Evolutionary conservation across 129 eudicot species (phyloP).

Genomic region (Artemisia tridentata): DNA sequence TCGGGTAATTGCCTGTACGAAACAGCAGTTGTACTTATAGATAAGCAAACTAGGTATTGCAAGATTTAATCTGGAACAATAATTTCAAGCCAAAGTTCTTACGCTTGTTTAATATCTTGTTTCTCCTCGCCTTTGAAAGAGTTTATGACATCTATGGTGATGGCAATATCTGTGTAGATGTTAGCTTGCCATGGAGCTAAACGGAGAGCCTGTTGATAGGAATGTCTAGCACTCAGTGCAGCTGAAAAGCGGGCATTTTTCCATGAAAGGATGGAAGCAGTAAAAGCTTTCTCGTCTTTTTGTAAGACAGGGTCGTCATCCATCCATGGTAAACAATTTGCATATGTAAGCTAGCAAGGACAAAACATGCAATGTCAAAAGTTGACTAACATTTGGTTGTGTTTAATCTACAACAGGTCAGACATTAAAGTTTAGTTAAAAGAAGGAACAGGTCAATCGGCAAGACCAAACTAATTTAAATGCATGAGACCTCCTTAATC

Average conservation of each 20-base stretch:
- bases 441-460: too few relatives aligned
- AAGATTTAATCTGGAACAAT: not conserved
- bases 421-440: too few relatives aligned
- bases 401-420: too few relatives aligned
- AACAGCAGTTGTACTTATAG: not conserved
- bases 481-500: too few relatives aligned
- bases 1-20: constrained; percentile 73
- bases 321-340: constrained; percentile 90
- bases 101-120: constrained; percentile 27
- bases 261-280: constrained; percentile 68
- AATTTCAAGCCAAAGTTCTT: not conserved
- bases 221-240: constrained; percentile 60
- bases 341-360: constrained; percentile 72
- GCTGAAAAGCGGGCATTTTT: constrained; percentile 59
- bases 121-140: constrained; percentile 47
- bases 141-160: constrained; percentile 54
- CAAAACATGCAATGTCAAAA: constrained; percentile 6
- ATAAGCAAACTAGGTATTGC: not conserved
- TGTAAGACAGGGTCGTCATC: constrained; percentile 44
- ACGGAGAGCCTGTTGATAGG: constrained; percentile 90
- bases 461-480: too few relatives aligned
- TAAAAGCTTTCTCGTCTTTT: constrained; percentile 54
- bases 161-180: constrained; percentile 76
- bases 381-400: too few relatives aligned
- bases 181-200: constrained; percentile 97